phyloP scores from a whole-genome alignment of 495 filamentous ascomycete species.

The Entonaema liquescens region DNA sequence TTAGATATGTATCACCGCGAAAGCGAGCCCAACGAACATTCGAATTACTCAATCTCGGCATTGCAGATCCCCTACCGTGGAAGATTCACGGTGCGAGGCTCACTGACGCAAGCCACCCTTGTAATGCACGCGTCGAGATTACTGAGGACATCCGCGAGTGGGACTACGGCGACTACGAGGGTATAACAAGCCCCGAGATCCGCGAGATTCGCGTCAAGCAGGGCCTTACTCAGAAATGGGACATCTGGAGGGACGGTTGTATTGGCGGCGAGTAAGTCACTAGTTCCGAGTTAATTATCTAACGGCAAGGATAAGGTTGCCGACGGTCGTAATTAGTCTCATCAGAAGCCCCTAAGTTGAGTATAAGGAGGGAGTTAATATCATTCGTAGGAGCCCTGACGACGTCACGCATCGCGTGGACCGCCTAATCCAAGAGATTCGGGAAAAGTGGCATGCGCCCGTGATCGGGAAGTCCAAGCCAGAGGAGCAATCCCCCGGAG shows the following conservation, averaged over 20 bases:
- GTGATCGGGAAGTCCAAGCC: conserved; percentile 59
- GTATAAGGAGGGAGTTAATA: conserved; percentile 26
- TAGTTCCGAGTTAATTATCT: neutral
- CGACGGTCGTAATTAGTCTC: neutral
- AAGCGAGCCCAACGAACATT: conserved; percentile 86
- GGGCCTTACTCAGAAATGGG: conserved; percentile 68
- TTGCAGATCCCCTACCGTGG: conserved; percentile 57
- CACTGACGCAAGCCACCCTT: conserved; percentile 43
- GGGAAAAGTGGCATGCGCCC: conserved; percentile 62
- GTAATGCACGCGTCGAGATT: conserved; percentile 65
- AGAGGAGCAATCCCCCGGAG: conserved; percentile 47
- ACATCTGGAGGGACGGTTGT: conserved; percentile 89
- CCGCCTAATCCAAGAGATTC: conserved; percentile 77
- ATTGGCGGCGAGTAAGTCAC: conserved; percentile 68
- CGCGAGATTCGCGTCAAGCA: conserved; percentile 64
- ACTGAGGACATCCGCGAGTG: conserved; percentile 88
- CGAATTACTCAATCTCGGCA: conserved; percentile 75
- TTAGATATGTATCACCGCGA: conserved; percentile 85
- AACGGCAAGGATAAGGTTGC: neutral
- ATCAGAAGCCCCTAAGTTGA: neutral
- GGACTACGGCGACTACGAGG: conserved; percentile 97
- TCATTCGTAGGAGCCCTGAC: conserved; percentile 59
- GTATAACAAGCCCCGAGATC: conserved; percentile 81
- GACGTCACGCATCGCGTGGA: conserved; percentile 77
- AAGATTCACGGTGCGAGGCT: conserved; percentile 48